Conservation (phyloP, 1,284 basidiomycete genomes). For the Phlebopus sp. region DNA sequence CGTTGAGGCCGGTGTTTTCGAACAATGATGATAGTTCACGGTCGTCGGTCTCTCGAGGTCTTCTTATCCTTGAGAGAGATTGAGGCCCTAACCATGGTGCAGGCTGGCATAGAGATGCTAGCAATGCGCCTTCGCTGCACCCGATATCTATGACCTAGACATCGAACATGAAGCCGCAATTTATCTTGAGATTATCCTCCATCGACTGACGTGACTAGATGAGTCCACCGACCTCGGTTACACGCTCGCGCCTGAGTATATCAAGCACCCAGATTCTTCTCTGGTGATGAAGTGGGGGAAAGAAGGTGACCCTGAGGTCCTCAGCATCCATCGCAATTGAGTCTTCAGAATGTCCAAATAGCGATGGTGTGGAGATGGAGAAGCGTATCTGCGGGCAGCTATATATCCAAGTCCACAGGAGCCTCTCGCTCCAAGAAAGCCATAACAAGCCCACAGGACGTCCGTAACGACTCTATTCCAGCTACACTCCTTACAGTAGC, state of each 20-base stretch:
- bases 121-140: constrained; percentile 74
- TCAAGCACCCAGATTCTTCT: constrained; percentile 71
- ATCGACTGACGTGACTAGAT: constrained; percentile 3
- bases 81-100: constrained; percentile 57
- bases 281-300: constrained; percentile 69
- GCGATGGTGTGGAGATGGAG: no score
- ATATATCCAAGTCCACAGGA: constrained; percentile 10
- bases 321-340: constrained; percentile 16
- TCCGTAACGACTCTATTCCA: background rate
- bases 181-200: background rate
- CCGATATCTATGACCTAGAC: constrained; percentile 73
- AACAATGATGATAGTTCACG: constrained; percentile 23
- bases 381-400: background rate
- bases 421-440: constrained; percentile 20
- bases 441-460: constrained; percentile 22
- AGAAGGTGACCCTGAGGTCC: constrained; percentile 63
- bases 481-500: constrained; percentile 1
- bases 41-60: constrained; percentile 11
- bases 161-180: constrained; percentile 2
- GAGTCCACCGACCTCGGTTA: constrained; percentile 49
- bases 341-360: no score
- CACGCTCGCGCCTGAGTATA: constrained; percentile 54
- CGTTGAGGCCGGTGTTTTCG: constrained; percentile 30
- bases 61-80: constrained; percentile 25
- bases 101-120: constrained; percentile 67